phyloP scores from a whole-genome alignment of 345 rosid genomes.

The Kernera saxatilis region DNA sequence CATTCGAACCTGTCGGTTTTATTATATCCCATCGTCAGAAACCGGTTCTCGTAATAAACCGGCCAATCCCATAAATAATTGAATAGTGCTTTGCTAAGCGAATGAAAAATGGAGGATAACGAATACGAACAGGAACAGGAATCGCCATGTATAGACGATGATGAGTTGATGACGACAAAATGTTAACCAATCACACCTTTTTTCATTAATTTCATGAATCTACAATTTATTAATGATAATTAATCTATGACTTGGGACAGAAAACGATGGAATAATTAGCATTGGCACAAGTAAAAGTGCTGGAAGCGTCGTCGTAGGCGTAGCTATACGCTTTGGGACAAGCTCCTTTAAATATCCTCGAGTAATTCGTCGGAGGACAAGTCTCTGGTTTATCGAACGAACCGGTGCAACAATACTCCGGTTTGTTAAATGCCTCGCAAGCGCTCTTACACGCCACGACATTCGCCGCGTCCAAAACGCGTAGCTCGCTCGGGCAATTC shows the following conservation, averaged over 20 bases:
- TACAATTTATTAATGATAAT: too few relatives aligned
- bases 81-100: too few relatives aligned
- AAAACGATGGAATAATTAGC: constrained; percentile 67
- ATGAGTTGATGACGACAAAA: too few relatives aligned
- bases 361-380: constrained; percentile 61
- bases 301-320: constrained; percentile 83
- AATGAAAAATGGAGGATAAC: too few relatives aligned
- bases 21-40: too few relatives aligned
- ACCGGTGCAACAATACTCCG: constrained; percentile 80
- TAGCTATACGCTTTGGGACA: constrained; percentile 90
- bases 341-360: constrained; percentile 63
- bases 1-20: too few relatives aligned
- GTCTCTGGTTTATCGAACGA: constrained; percentile 52
- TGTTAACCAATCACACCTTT: too few relatives aligned
- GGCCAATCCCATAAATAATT: too few relatives aligned
- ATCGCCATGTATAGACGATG: too few relatives aligned
- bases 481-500: constrained; percentile 58
- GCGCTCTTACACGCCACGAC: constrained; percentile 88
- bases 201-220: too few relatives aligned
- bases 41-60: too few relatives aligned
- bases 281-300: constrained; percentile 70
- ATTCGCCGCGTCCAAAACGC: constrained; percentile 31
- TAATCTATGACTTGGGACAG: constrained; percentile 32
- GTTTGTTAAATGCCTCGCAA: constrained; percentile 56
- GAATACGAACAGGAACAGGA: too few relatives aligned